Base-by-base conservation (phyloP, 2,329 filamentous ascomycete genomes). In the Karstenula rhodostoma region DNA sequence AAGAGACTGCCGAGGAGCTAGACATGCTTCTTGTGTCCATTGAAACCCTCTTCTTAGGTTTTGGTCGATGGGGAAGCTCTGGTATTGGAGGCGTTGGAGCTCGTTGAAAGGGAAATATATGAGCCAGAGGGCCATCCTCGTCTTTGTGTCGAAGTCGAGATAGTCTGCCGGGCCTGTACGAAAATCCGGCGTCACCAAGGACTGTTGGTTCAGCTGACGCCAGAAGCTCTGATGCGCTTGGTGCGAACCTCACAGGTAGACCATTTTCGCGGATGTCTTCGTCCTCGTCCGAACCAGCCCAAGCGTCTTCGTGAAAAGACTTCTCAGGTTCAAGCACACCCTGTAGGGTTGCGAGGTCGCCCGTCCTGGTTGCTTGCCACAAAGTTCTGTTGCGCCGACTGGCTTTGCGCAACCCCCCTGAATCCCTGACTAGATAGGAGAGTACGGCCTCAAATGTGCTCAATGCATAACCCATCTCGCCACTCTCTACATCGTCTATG, bases 361-460 rank as follows among this genome's bases (percentile, higher is more conserved):
- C 94, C n/a, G 85, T 86, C 63, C 88, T 91, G 1, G 90, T 88
- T 8, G 94, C 92, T 73, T 96, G 89, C 95, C 95, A 99, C 2
- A 99, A 78, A 1, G 89, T 86, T 71, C 90, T 89, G 76, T 99
- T 99, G 56, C 91, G 87, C 63, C 89, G 87, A 77, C 95, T 98
- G 7, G 94, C 93, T 74, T 89, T 91, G 62, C 94, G 87, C 59
- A 99, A 80, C 4, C 90, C 91, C 15, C 87, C 88, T 0, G 94
- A 96, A 73, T 96, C 94, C 62, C 89, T 87, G 9, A 89, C 87
- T 2, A 99, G 86, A 74, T 99, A 98, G 1, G 92, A 89, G 35
- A 99, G 79, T 0, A 99, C 95, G 7, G 93, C 95, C 77, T 99
- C 95, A 61, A 98, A 92, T 0, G 95, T 99, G 77, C 94, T 98